Base-by-base conservation (phyloP, 371 early-diverging fungal genomes). In the Zychaea mexicana region DNA sequence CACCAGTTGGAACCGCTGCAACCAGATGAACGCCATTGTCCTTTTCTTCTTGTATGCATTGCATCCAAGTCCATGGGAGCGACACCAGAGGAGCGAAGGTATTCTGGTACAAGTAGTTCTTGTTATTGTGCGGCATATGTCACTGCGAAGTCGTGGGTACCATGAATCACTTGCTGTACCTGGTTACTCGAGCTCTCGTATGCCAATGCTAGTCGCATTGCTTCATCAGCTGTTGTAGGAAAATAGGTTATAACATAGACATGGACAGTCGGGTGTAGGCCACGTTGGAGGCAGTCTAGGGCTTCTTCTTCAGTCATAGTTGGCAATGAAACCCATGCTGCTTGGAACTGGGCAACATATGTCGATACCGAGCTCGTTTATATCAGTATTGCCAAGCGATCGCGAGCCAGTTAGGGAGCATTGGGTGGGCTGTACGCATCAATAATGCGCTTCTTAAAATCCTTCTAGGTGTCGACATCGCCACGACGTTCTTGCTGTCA, bases 261-360 rank as follows among this genome's bases (percentile, higher is more conserved):
- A 21, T 28, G 54, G 0, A 54, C 31, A 0, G 31, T 13, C 4
- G 12, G 24, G 10, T 54, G 36, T 21, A 62, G 6, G 0, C 55
- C 63, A 26, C 63, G 17, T n/a, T 15, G 9, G 9, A 62, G 55
- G 9, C 45, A 56, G 42, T 62, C 63, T n/a, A 55, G 19, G 2
- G 63, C 63, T 38, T 62, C 63, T 62, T 62, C 56, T 9, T 62
- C 55, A 19, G 56, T 62, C 63, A 62, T 62, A 7, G 30, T 28
- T 3, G 63, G 63, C 17, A 62, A 2, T 21, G 28, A 8, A 0
- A 38, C 17, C 17, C 31, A 32, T 1, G 46, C 26, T 12, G 21
- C 22, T 45, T 28, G 22, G 45, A 62, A 62, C 1, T 39, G 3
- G 4, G 56, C 1, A 5, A 62, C 63, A 45, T 55, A 55, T 4